Conservation (phyloP, 257 asterid species). For the Orobanche coerulescens region DNA sequence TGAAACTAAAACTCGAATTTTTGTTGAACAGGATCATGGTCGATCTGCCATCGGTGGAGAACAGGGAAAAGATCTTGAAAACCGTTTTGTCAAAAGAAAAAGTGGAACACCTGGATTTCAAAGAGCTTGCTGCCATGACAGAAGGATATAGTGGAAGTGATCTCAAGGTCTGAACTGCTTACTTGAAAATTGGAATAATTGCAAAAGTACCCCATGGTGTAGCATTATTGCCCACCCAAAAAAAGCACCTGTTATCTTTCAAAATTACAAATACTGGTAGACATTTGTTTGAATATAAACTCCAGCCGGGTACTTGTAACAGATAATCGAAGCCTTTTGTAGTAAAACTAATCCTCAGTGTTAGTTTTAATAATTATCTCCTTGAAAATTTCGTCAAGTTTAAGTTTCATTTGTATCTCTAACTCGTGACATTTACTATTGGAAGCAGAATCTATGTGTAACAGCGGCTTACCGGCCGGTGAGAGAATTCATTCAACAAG, state of each 20-base stretch:
- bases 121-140: slow-evolving; percentile 74
- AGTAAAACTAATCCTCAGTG: too few relatives aligned
- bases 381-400: not conserved
- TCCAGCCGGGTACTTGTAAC: too few relatives aligned
- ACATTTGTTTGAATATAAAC: too few relatives aligned
- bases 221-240: too few relatives aligned
- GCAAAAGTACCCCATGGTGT: too few relatives aligned
- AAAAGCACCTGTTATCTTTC: not conserved
- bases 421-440: slow-evolving; percentile 15
- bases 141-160: slow-evolving; percentile 98
- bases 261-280: not conserved
- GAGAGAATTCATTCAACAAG: slow-evolving; percentile 74
- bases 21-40: slow-evolving; percentile 78
- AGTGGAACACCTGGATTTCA: slow-evolving; percentile 63
- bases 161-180: slow-evolving; percentile 67
- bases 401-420: too few relatives aligned
- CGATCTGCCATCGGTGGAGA: slow-evolving; percentile 76
- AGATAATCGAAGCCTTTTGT: too few relatives aligned
- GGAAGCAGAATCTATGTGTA: slow-evolving; percentile 68
- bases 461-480: slow-evolving; percentile 97
- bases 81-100: slow-evolving; percentile 84
- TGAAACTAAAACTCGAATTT: slow-evolving; percentile 16
- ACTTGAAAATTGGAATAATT: too few relatives aligned
- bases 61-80: slow-evolving; percentile 78
- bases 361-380: too few relatives aligned